Percentiles rank a stretch among this genome's conserved stretches.
Conservation (phyloP, 331 rosid species). For the Acacia concinna region DNA sequence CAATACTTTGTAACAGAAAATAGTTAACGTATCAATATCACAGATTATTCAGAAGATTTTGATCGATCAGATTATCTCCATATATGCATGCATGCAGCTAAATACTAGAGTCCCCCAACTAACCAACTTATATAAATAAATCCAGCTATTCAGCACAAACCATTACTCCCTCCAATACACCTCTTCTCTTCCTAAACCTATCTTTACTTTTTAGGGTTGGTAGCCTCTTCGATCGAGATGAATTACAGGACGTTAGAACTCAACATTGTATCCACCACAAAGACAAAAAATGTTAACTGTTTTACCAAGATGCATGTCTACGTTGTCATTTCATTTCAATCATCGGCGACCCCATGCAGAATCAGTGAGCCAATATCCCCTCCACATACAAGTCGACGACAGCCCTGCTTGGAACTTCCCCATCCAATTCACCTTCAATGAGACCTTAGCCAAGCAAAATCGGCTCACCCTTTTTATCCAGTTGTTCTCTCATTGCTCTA, state of each 20-base stretch:
- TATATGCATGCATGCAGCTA: no score
- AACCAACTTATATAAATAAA: no score
- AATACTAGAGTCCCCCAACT: no score
- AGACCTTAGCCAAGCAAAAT: conserved; percentile 39
- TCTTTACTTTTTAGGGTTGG: background rate
- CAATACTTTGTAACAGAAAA: no score
- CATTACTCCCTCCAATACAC: no score
- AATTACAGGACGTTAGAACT: conserved; percentile 62
- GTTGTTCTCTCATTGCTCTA: conserved; percentile 49
- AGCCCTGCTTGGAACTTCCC: conserved; percentile 66
- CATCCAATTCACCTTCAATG: conserved; percentile 47
- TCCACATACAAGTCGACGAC: conserved; percentile 45
- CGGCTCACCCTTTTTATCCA: conserved; percentile 49
- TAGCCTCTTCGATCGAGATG: conserved; percentile 27
- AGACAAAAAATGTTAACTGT: conserved; percentile 58
- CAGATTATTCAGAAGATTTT: no score
- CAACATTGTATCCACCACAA: conserved; percentile 65
- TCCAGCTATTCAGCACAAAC: no score
- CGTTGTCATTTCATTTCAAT: conserved; percentile 63
- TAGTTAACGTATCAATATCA: no score
- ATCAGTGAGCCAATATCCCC: conserved; percentile 43
- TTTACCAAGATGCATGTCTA: conserved; percentile 75
- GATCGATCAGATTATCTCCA: no score
- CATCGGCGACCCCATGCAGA: conserved; percentile 38
- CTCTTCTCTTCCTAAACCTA: no score